Base-by-base conservation (phyloP, 768 basidiomycete genomes). In the Lactarius tabidus region DNA sequence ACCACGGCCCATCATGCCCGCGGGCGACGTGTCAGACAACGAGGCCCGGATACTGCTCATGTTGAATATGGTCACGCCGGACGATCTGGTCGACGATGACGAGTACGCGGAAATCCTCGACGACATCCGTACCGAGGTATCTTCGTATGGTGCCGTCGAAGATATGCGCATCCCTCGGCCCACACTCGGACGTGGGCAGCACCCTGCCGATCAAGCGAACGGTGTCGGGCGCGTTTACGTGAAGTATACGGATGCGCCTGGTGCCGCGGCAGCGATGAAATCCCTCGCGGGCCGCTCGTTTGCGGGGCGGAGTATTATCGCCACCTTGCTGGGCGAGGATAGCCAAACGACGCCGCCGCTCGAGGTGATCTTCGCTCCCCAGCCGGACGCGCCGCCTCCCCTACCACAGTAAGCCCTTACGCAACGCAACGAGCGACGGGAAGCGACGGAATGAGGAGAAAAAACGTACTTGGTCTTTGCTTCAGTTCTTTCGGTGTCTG, bases 201-300 rank as follows among this genome's bases (percentile, higher is more conserved):
- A 66, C 4, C 65, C 65, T 35, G 43, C 57, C 51, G 95, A 96
- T 74, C 95, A 97, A 74, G 91, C 90, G 35, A 82, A 90, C 2
- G 97, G 96, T 60, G 93, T 99, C 26, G 96, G 97, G 51, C 84
- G 95, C 57, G 97, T 99, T 17, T 98, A 96, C 74, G 95, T 99
- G 67, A 90, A 93, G 79, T 99, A 90, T 73, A 72, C 71, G 54
- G 80, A 87, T 26, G 74, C 87, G 29, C 79, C 80, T 17, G 80
- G 84, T 53, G 92, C 93, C 20, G 79, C 80, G 38, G 78, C 75
- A 64, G 97, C 91, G 28, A 82, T 98, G 74, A 90, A 90, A 74
- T 85, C 87, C 45, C 82, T 99, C 65, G 97, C 96, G 35, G 97
- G 96, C 39, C 82, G 92, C 52, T 89, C 89, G 43, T 94, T 94